These are phyloP conservation scores for Inonotus hispidus DNA, from an alignment of 1,284 basidiomycete genomes.

Conservation along the genomic window DNA sequence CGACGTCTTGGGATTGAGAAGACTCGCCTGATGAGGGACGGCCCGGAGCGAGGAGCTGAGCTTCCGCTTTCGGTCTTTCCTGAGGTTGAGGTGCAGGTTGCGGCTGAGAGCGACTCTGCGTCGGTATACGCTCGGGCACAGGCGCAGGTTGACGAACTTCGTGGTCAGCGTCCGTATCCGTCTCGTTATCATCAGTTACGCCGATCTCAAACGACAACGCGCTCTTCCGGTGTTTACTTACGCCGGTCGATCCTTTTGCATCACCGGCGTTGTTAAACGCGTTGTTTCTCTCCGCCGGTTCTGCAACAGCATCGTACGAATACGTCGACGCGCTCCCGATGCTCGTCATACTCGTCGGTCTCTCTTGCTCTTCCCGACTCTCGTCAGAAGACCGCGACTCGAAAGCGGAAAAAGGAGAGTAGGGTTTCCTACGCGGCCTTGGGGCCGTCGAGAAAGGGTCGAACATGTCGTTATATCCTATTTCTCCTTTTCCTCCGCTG, in stretches of 20 bases:
- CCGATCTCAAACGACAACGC: constrained; percentile 9
- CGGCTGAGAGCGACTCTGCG: not conserved
- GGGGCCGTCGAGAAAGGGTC: constrained; percentile 12
- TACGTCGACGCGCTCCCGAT: not conserved
- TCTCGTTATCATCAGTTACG: not conserved
- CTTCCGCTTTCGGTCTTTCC: not conserved
- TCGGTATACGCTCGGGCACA: not conserved
- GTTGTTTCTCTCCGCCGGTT: not conserved
- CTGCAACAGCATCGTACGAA: not conserved
- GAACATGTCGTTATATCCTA: not conserved
- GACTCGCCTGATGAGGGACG: not conserved
- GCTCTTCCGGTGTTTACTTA: not conserved
- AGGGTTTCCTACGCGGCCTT: not conserved
- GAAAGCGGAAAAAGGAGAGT: constrained; percentile 1
- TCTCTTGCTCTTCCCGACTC: not conserved
- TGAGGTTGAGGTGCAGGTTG: not conserved
- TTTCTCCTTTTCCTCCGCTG: not conserved
- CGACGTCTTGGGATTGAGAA: not conserved
- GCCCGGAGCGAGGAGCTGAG: not conserved
- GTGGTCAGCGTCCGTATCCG: not conserved
- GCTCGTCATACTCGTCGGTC: not conserved
- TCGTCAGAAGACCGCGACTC: not conserved
- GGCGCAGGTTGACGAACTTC: not conserved
- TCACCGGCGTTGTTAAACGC: not conserved
- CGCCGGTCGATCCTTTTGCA: too few species aligned